Conservation (phyloP, 495 filamentous ascomycete genomes). For the Podospora comata region DNA sequence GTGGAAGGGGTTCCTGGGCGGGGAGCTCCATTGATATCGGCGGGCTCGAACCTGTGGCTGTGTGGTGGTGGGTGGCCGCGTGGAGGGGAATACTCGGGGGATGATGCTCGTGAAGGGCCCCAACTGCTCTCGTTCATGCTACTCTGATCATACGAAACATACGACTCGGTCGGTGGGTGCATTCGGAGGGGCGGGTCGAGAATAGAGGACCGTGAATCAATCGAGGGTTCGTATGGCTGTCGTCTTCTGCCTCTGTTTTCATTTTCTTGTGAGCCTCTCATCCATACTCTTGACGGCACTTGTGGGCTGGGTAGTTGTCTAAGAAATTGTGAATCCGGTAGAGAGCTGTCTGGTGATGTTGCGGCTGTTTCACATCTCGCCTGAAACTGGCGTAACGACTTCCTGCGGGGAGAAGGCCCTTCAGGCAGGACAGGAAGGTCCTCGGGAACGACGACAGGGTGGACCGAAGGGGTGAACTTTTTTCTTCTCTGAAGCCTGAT, state of each 20-base stretch:
- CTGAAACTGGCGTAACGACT: slow-evolving; percentile 29
- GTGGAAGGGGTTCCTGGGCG: slow-evolving; percentile 87
- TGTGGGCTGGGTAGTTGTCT: not conserved
- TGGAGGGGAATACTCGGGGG: slow-evolving; percentile 53
- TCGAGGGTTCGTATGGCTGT: slow-evolving; percentile 49
- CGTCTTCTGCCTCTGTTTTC: slow-evolving; percentile 35
- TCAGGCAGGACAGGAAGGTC: slow-evolving; percentile 44
- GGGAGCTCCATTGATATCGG: slow-evolving; percentile 84
- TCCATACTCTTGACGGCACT: slow-evolving; percentile 13
- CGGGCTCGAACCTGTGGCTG: slow-evolving; percentile 71
- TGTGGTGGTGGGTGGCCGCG: slow-evolving; percentile 60
- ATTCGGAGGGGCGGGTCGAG: slow-evolving; percentile 45
- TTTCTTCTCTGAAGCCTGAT: slow-evolving; percentile 48
- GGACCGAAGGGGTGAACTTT: slow-evolving; percentile 9
- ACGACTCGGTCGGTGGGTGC: slow-evolving; percentile 45
- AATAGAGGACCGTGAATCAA: slow-evolving; percentile 41
- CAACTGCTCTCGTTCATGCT: slow-evolving; percentile 54
- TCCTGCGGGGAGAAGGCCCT: slow-evolving; percentile 44
- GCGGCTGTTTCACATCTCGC: slow-evolving; percentile 25
- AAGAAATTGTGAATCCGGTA: not conserved
- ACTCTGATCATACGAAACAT: slow-evolving; percentile 37
- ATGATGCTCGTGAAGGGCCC: slow-evolving; percentile 57
- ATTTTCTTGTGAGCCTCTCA: slow-evolving; percentile 38
- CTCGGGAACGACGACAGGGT: not conserved
- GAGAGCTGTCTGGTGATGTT: not conserved